These are phyloP conservation scores for Carex cristatella DNA, from an alignment of 176 grass and related monocot genomes.

Conservation along the genomic window DNA sequence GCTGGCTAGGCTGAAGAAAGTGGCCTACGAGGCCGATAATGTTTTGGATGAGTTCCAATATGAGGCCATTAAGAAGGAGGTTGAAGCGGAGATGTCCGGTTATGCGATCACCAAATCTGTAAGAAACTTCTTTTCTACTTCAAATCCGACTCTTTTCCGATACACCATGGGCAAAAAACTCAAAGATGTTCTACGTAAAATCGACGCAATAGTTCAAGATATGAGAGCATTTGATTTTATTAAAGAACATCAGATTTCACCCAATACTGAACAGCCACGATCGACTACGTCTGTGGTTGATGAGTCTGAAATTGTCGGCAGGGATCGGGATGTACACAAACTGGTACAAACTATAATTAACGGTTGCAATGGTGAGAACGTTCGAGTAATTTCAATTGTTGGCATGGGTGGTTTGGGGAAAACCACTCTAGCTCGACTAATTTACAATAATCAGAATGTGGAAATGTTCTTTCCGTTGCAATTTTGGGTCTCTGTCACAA, in stretches of 20 bases:
- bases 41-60: conserved; percentile 32
- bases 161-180: background rate
- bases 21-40: conserved; percentile 23
- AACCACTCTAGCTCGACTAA: conserved; percentile 8
- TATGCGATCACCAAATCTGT: background rate
- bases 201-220: background rate
- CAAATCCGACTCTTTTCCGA: background rate
- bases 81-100: background rate
- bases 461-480: too few relatives aligned
- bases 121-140: background rate
- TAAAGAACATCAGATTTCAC: too few relatives aligned
- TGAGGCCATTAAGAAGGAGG: conserved; percentile 20
- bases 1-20: conserved; percentile 13
- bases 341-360: too few relatives aligned
- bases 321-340: too few relatives aligned
- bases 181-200: conserved; percentile 2
- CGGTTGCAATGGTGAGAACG: too few relatives aligned
- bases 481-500: conserved; percentile 32
- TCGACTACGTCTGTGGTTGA: background rate
- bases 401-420: background rate
- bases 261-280: background rate
- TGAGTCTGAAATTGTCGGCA: conserved; percentile 4
- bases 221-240: conserved; percentile 12
- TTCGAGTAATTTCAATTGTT: too few relatives aligned
- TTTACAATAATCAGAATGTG: too few relatives aligned